Conservation (phyloP, 2,329 filamentous ascomycete genomes). For the Teratosphaeria viscida region DNA sequence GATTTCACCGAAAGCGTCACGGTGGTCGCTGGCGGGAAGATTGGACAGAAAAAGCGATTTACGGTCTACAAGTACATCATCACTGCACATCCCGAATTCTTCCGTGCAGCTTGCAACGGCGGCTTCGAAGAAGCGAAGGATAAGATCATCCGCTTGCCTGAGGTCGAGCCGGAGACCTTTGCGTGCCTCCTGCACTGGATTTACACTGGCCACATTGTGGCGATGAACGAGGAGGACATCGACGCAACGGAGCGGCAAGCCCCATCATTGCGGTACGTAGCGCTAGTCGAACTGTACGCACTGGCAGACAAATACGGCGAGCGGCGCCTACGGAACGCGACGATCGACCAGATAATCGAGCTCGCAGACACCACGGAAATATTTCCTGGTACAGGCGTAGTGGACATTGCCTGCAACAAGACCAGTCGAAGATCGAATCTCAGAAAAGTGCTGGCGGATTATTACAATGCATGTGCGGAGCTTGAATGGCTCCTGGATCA, state of each 20-base stretch:
- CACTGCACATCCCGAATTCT: conserved; percentile 5
- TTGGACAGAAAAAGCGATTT: neutral
- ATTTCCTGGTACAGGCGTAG: neutral
- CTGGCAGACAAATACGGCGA: neutral
- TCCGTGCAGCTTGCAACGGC: conserved; percentile 4
- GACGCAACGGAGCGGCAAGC: neutral
- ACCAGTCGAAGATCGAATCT: neutral
- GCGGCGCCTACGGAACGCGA: neutral
- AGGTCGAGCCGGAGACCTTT: conserved; percentile 2
- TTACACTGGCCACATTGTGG: conserved; percentile 4
- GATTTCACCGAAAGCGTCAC: neutral
- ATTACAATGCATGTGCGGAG: neutral
- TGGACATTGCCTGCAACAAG: neutral
- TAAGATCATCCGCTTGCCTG: conserved; percentile 2
- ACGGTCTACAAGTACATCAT: neutral
- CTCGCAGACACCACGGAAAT: neutral
- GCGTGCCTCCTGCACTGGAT: conserved; percentile 9
- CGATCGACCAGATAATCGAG: neutral
- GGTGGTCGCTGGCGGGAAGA: neutral
- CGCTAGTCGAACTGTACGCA: neutral
- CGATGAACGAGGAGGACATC: neutral
- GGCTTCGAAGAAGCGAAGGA: conserved; percentile 7
- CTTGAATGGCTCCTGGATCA: neutral
- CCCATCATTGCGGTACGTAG: neutral
- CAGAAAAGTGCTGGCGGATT: neutral